Percentiles rank a stretch among this genome's conserved stretches.
phyloP scores from a whole-genome alignment of 2,329 filamentous ascomycete species.

The Immersiporthe knoxdaviesiana region DNA sequence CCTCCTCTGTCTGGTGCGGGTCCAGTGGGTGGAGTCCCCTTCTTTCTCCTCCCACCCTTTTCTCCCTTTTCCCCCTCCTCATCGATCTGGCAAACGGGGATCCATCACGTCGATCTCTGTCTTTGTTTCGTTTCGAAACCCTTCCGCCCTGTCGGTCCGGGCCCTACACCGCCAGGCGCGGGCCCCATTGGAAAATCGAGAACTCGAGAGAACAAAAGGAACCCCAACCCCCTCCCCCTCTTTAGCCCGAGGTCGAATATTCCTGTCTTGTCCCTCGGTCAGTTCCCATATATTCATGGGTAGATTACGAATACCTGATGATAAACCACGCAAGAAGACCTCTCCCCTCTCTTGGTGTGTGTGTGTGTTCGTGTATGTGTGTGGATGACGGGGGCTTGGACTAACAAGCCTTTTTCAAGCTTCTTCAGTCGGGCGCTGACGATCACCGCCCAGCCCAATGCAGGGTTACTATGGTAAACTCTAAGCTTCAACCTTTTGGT shows the following conservation, averaged over 20 bases:
- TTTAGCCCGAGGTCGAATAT: background rate
- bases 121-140: slow-evolving; percentile 20
- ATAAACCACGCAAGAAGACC: background rate
- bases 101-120: slow-evolving; percentile 2
- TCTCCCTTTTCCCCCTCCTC: background rate
- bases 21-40: background rate
- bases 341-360: background rate
- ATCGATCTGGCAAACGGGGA: background rate
- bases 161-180: slow-evolving; percentile 16
- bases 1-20: background rate
- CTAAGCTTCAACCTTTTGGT: slow-evolving; percentile 13
- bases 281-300: background rate
- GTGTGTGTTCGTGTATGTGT: no score
- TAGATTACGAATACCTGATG: background rate
- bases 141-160: slow-evolving; percentile 11
- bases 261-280: background rate
- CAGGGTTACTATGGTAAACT: background rate
- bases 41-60: background rate
- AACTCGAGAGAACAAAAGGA: slow-evolving; percentile 7
- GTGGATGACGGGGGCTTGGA: background rate
- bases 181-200: slow-evolving; percentile 9
- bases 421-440: background rate
- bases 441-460: background rate
- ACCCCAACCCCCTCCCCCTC: background rate
- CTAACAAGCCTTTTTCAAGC: background rate